Evolutionary conservation across 495 filamentous ascomycete species (phyloP).

Genomic region (Coniosporium apollinis): DNA sequence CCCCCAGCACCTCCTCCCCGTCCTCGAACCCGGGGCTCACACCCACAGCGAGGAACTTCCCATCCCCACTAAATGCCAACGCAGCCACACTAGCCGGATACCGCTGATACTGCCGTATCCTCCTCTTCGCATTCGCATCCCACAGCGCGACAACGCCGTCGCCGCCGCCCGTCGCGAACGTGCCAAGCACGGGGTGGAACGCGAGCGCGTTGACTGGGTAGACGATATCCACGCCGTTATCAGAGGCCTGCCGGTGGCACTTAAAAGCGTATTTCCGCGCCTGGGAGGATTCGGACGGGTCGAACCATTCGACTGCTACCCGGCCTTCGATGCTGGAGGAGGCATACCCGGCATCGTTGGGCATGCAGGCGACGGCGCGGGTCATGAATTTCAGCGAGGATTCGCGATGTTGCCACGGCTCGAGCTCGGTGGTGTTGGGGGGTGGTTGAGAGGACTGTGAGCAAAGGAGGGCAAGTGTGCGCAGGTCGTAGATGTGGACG

Average conservation of each 20-base stretch:
- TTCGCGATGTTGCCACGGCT: constrained; percentile 81
- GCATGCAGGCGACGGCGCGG: constrained; percentile 88
- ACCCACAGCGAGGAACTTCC: constrained; percentile 67
- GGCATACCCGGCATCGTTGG: constrained; percentile 81
- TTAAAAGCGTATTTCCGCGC: constrained; percentile 96
- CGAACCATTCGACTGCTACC: constrained; percentile 95
- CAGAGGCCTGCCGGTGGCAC: constrained; percentile 62
- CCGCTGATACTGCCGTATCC: constrained; percentile 78
- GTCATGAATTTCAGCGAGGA: constrained; percentile 92
- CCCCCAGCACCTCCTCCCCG: constrained; percentile 47
- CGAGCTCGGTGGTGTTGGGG: constrained; percentile 35
- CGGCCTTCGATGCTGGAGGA: constrained; percentile 79
- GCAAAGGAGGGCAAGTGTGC: constrained; percentile 38
- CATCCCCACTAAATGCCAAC: constrained; percentile 59
- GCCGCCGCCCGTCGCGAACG: constrained; percentile 84
- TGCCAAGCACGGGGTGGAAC: constrained; percentile 82
- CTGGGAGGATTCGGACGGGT: constrained; percentile 66
- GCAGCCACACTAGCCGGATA: constrained; percentile 62
- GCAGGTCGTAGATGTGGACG: constrained; percentile 83
- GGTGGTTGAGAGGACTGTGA: constrained; percentile 27
- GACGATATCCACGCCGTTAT: constrained; percentile 65
- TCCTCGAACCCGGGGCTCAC: constrained; percentile 87
- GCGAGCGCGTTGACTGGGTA: constrained; percentile 89
- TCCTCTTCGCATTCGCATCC: constrained; percentile 83
- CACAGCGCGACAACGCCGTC: constrained; percentile 90